Percentiles rank a stretch among this genome's conserved stretches.
phyloP scores from a whole-genome alignment of 2,329 filamentous ascomycete genomes.

The Paraphaeosphaeria sporulosa region DNA sequence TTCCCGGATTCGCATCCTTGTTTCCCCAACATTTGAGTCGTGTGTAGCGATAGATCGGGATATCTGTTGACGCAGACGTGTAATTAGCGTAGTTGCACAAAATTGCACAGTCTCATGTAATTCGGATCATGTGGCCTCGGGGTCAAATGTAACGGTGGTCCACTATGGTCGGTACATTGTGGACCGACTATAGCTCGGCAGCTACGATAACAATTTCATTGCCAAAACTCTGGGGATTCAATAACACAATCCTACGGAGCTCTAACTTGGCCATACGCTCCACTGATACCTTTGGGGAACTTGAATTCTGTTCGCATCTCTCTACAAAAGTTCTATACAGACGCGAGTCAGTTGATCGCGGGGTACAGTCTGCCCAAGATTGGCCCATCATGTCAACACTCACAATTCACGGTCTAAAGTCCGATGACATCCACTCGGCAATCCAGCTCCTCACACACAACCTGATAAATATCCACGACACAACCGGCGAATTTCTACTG shows the following conservation, averaged over 20 bases:
- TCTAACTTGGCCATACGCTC: not conserved
- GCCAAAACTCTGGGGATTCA: not conserved
- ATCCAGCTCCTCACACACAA: slow-evolving; percentile 75
- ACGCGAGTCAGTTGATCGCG: not conserved
- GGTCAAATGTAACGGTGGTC: not conserved
- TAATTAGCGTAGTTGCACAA: not conserved
- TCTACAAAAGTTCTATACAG: not conserved
- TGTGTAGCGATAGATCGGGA: not conserved
- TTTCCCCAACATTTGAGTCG: not conserved
- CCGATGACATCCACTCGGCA: slow-evolving; percentile 58
- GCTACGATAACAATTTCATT: not conserved
- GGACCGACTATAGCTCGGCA: not conserved
- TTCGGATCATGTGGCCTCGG: not conserved
- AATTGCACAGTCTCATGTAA: not conserved
- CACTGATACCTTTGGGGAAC: not conserved
- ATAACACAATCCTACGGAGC: not conserved
- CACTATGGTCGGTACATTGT: not conserved
- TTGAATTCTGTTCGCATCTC: not conserved
- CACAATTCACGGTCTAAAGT: slow-evolving; percentile 50
- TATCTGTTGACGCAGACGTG: not conserved
- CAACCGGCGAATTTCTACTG: slow-evolving; percentile 76
- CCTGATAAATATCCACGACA: slow-evolving; percentile 79
- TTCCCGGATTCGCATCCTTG: not conserved
- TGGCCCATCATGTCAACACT: slow-evolving; percentile 49
- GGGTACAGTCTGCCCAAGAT: not conserved